Evolutionary conservation across 768 basidiomycete genomes (phyloP).

Genomic region (Leccinum obscurum): DNA sequence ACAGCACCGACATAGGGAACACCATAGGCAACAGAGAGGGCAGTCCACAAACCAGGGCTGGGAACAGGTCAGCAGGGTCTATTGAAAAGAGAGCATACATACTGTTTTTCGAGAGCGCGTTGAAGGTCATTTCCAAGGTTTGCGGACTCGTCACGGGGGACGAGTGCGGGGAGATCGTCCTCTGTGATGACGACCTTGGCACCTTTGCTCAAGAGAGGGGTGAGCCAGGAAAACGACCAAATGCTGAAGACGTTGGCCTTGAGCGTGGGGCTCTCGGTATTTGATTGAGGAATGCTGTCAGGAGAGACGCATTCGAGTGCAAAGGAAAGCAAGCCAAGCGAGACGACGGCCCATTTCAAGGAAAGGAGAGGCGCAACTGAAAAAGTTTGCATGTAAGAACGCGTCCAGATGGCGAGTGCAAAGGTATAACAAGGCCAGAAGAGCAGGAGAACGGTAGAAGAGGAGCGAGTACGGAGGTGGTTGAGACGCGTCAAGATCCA

Average conservation of each 20-base stretch:
- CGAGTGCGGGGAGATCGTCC: slow-evolving; percentile 78
- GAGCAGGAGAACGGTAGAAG: slow-evolving; percentile 71
- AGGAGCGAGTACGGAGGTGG: slow-evolving; percentile 66
- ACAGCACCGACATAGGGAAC: slow-evolving; percentile 66
- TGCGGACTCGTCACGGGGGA: slow-evolving; percentile 65
- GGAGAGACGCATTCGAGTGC: slow-evolving; percentile 70
- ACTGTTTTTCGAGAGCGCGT: slow-evolving; percentile 64
- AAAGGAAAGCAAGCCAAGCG: slow-evolving; percentile 56
- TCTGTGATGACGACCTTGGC: slow-evolving; percentile 70
- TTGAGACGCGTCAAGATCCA: slow-evolving; percentile 60
- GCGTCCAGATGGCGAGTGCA: slow-evolving; percentile 53
- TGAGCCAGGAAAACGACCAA: slow-evolving; percentile 89
- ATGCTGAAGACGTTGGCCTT: slow-evolving; percentile 81
- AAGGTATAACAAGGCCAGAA: slow-evolving; percentile 77
- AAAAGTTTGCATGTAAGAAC: slow-evolving; percentile 48
- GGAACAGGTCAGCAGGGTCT: not conserved
- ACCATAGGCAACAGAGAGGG: slow-evolving; percentile 79
- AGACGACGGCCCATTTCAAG: slow-evolving; percentile 44
- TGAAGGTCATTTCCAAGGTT: slow-evolving; percentile 65
- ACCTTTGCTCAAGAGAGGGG: slow-evolving; percentile 72
- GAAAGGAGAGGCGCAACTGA: slow-evolving; percentile 38
- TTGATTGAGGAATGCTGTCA: slow-evolving; percentile 44
- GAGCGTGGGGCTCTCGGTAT: slow-evolving; percentile 64
- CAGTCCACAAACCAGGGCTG: slow-evolving; percentile 67
- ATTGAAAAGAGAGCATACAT: slow-evolving; percentile 25